Percentiles rank a stretch among this genome's conserved stretches.
phyloP scores from a whole-genome alignment of 257 asterid genomes.

The Rauvolfia tetraphylla region DNA sequence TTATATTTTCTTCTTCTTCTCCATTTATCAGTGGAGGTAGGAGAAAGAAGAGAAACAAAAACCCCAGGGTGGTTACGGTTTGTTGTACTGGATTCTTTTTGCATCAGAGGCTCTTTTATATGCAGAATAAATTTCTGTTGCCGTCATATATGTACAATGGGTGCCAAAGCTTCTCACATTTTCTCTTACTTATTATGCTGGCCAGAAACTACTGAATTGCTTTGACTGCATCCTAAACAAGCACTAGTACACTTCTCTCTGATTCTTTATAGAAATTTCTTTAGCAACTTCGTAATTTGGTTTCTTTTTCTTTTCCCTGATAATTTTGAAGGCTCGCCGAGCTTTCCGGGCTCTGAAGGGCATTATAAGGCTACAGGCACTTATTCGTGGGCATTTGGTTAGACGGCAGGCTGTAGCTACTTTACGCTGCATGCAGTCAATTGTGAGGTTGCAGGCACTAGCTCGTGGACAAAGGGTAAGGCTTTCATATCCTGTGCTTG shows the following conservation, averaged over 20 bases:
- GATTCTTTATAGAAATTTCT: neutral
- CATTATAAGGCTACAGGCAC: conserved; percentile 89
- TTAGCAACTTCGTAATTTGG: neutral
- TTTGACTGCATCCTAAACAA: neutral
- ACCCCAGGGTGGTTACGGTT: neutral
- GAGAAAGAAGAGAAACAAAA: neutral
- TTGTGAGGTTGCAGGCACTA: conserved; percentile 70
- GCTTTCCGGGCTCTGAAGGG: conserved; percentile 91
- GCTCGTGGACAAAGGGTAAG: conserved; percentile 75
- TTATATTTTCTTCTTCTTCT: neutral
- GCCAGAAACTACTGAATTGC: neutral
- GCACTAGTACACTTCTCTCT: neutral
- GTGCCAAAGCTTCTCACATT: neutral
- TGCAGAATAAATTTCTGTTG: neutral
- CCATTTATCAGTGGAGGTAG: too few relatives aligned
- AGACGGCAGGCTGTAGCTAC: conserved; percentile 92
- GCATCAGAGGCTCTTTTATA: neutral
- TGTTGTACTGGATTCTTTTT: neutral
- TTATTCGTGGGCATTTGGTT: conserved; percentile 90
- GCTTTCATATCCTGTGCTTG: conserved; percentile 34
- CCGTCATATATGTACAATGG: neutral
- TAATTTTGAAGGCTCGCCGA: conserved; percentile 66
- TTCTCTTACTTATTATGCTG: neutral
- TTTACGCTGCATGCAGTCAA: conserved; percentile 68
- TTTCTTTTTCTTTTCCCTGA: neutral